phyloP scores from a whole-genome alignment of 106 monocot species.

The Dendrobium huoshanense region DNA sequence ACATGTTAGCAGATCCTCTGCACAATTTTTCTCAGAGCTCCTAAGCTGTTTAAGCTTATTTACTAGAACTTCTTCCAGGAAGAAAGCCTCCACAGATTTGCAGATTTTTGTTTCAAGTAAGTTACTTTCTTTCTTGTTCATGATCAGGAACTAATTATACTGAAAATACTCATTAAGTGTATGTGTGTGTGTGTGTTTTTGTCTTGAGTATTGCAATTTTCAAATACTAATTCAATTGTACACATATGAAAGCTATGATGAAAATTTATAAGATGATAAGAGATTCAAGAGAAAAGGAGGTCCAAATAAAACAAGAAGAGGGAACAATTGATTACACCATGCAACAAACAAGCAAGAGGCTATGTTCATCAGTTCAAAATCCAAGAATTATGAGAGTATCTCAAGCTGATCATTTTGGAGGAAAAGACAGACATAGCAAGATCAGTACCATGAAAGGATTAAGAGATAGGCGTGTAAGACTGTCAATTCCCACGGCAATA shows the following conservation, averaged over 20 bases:
- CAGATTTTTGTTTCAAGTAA: too few species aligned
- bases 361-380: conserved; percentile 39
- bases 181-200: too few species aligned
- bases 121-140: too few species aligned
- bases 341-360: neutral
- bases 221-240: too few species aligned
- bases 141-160: too few species aligned
- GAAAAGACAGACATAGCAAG: conserved; percentile 88
- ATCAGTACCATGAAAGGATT: conserved; percentile 63
- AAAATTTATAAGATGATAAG: neutral
- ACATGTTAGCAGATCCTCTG: neutral
- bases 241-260: neutral
- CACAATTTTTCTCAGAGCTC: too few species aligned
- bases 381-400: conserved; percentile 68
- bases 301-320: neutral
- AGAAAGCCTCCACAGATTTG: too few species aligned
- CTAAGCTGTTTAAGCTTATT: too few species aligned
- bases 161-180: too few species aligned
- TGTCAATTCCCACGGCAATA: conserved; percentile 79
- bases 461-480: conserved; percentile 58
- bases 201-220: too few species aligned
- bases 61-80: too few species aligned
- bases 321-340: neutral
- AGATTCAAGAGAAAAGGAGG: neutral
- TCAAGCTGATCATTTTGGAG: conserved; percentile 36